Conservation (phyloP, 2,329 filamentous ascomycete genomes). For the Neopestalotiopsis sp. region DNA sequence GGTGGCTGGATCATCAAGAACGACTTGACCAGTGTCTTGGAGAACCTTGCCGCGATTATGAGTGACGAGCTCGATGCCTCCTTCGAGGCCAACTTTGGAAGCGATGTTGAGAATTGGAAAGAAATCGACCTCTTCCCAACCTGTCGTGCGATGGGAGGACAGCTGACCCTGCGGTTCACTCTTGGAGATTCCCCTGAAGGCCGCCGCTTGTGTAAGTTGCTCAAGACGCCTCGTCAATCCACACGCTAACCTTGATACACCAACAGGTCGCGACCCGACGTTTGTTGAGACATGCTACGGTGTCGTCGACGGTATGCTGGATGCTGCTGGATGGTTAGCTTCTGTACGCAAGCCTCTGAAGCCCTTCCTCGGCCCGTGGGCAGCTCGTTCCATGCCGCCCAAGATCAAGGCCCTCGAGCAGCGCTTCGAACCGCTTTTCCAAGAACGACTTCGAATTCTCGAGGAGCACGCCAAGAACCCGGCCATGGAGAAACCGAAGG, state of each 20-base stretch:
- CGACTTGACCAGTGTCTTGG: slow-evolving; percentile 41
- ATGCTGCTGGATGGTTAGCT: slow-evolving; percentile 39
- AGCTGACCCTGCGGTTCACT: slow-evolving; percentile 29
- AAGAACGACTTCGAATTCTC: slow-evolving; percentile 27
- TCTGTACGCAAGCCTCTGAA: slow-evolving; percentile 37
- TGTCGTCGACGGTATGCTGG: slow-evolving; percentile 39
- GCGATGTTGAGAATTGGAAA: slow-evolving; percentile 39
- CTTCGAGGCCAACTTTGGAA: slow-evolving; percentile 42
- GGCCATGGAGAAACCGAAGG: slow-evolving; percentile 36
- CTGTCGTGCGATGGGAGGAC: slow-evolving; percentile 36
- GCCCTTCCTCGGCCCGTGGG: slow-evolving; percentile 36
- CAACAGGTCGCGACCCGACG: slow-evolving; percentile 39
- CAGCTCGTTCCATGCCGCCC: slow-evolving; percentile 28
- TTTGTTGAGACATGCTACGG: slow-evolving; percentile 38
- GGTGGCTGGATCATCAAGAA: slow-evolving; percentile 39
- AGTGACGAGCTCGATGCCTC: slow-evolving; percentile 41
- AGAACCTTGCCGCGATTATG: slow-evolving; percentile 39
- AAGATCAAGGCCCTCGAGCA: slow-evolving; percentile 34
- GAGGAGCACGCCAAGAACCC: slow-evolving; percentile 25
- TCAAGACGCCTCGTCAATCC: background rate
- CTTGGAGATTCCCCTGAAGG: slow-evolving; percentile 33
- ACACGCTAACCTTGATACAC: background rate
- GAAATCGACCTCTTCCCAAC: slow-evolving; percentile 36
- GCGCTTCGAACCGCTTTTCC: slow-evolving; percentile 30
- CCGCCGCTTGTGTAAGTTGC: slow-evolving; percentile 35